Evolutionary conservation across 2,329 filamentous ascomycete species (phyloP), one percentile per base, ranked within the genome.

Genomic region (Aspergillus sp.): DNA sequence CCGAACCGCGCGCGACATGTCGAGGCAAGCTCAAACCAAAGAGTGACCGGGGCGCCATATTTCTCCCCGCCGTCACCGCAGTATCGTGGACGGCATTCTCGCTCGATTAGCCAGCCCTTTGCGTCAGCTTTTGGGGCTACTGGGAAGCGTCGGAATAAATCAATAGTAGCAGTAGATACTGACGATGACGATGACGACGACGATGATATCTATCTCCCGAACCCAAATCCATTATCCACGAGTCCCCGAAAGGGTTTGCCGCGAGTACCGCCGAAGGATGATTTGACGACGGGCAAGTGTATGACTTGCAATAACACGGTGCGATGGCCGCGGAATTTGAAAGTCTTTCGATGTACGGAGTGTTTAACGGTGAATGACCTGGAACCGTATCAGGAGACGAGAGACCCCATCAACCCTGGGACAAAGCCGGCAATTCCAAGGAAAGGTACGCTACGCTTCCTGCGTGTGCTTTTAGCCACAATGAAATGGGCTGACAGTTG

Each of bases 331-430:
- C 84, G 82, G 61, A 84, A 88, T 53, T 76, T 92, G 60, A 84
- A 84, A 37, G 84, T 88, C 39, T 96, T 95, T 73, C 84, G 91
- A 65, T 96, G 92, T 73, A 89, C 90, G 43, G 88, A 90, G 55
- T 96, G 92, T 73, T 78, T 90, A 67, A 95, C 90, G 17, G 87
- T 96, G 70, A 96, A 96, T 70, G 91, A 96, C 70, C 74, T 96
- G 52, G 80, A 83, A 59, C 81, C 82, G 43, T 68, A 68, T 33
- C 62, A 58, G 19, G 70, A 73, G 19, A 54, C 61, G 25, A 63
- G 62, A 45, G 63, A 68, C 46, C 27, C 58, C 37, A 52, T 44
- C 39, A 57, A 50, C 43, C 57, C 64, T 49, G 63, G 55, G 17
- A 46, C 55, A 54, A 60, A 65, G 55, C 49, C 54, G 48, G 43